phyloP scores from a whole-genome alignment of 768 basidiomycete species.

The Boletus reticuloceps region DNA sequence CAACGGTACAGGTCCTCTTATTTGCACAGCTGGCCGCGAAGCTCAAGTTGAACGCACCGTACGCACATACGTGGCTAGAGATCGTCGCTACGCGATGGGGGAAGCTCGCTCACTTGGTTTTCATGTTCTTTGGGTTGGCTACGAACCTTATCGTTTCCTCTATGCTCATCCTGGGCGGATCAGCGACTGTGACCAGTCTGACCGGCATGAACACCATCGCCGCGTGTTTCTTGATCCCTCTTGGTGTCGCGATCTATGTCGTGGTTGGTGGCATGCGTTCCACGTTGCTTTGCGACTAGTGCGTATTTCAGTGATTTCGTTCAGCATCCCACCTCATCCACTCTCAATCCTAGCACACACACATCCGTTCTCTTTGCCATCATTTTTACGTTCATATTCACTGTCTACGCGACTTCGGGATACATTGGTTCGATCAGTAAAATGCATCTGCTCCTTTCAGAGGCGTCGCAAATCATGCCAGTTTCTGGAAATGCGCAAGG shows the following conservation, averaged over 20 bases:
- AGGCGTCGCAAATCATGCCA: constrained; percentile 52
- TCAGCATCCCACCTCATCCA: neutral
- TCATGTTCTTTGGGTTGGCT: constrained; percentile 90
- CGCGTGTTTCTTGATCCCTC: constrained; percentile 87
- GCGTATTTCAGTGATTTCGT: constrained; percentile 24
- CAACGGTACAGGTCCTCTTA: constrained; percentile 84
- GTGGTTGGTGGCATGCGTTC: constrained; percentile 86
- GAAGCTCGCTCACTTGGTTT: constrained; percentile 69
- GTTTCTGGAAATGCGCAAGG: constrained; percentile 83
- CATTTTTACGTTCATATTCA: constrained; percentile 74
- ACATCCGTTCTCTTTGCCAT: constrained; percentile 85
- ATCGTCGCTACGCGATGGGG: constrained; percentile 85
- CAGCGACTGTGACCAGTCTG: constrained; percentile 83
- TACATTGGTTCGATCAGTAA: constrained; percentile 75
- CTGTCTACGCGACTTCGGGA: constrained; percentile 74
- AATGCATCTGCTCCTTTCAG: constrained; percentile 80
- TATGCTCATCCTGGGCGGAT: constrained; percentile 76
- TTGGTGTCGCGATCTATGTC: constrained; percentile 87
- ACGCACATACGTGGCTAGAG: constrained; percentile 85
- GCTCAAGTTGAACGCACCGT: constrained; percentile 87
- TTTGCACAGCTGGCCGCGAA: constrained; percentile 92
- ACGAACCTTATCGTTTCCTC: constrained; percentile 93
- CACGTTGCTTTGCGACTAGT: constrained; percentile 86
- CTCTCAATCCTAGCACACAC: constrained; percentile 57
- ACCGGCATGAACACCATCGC: constrained; percentile 91